Percentiles rank a stretch among this genome's conserved stretches.
phyloP scores from a whole-genome alignment of 371 early-diverging fungal species.

The Apophysomyces elegans region DNA sequence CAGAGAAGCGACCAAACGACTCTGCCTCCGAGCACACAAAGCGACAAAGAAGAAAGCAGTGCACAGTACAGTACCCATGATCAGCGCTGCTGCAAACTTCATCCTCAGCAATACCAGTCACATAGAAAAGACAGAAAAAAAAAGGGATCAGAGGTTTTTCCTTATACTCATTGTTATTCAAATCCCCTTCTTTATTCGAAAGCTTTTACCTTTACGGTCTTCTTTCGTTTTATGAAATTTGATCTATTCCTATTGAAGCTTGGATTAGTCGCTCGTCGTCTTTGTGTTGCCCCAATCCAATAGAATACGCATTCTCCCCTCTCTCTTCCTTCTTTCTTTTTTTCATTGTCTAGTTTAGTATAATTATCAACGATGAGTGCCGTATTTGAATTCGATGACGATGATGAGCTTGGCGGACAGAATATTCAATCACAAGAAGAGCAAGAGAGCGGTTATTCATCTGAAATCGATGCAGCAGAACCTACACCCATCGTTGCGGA shows the following conservation, averaged over 20 bases:
- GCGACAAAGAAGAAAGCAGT: no score
- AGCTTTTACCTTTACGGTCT: background rate
- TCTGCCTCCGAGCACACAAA: no score
- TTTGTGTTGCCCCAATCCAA: slow-evolving; percentile 22
- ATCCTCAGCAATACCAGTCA: no score
- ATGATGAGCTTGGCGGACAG: slow-evolving; percentile 17
- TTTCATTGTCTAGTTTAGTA: background rate
- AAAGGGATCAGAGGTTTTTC: background rate
- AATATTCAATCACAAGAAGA: slow-evolving; percentile 14
- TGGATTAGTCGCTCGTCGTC: slow-evolving; percentile 36
- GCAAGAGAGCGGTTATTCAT: slow-evolving; percentile 45
- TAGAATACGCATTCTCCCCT: background rate
- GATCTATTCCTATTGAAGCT: slow-evolving; percentile 25
- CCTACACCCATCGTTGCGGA: slow-evolving; percentile 32
- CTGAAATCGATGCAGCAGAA: slow-evolving; percentile 41
- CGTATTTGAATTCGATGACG: slow-evolving; percentile 53
- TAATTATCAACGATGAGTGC: slow-evolving; percentile 40
- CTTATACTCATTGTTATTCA: slow-evolving; percentile 11
- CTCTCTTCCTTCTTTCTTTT: no score
- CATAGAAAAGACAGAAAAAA: slow-evolving; percentile 2
- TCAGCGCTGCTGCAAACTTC: no score
- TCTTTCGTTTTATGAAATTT: slow-evolving; percentile 27
- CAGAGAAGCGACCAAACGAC: no score
- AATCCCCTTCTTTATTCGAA: slow-evolving; percentile 6
- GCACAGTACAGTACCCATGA: no score